Evolutionary conservation across 2,329 filamentous ascomycete genomes (phyloP).

Genomic region (Aspergillus tamarii): DNA sequence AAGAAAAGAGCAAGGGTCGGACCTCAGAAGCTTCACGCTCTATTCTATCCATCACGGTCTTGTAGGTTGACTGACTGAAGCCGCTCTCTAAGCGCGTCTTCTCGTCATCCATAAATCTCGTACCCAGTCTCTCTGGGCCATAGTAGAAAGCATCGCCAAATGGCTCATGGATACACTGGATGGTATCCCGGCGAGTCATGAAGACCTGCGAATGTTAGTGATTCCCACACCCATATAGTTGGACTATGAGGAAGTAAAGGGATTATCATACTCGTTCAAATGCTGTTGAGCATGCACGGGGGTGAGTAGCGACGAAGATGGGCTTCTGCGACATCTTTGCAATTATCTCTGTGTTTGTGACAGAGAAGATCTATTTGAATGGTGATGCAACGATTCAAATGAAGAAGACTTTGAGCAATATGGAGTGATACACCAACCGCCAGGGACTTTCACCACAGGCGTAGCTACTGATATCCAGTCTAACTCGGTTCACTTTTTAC

Average conservation of each 20-base stretch:
- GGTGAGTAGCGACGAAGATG: conserved; percentile 92
- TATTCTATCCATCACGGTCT: conserved; percentile 74
- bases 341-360: not conserved
- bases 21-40: conserved; percentile 75
- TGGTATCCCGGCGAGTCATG: conserved; percentile 84
- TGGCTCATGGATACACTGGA: conserved; percentile 89
- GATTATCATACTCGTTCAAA: conserved; percentile 79
- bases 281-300: conserved; percentile 91
- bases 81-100: conserved; percentile 47
- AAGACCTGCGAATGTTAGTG: conserved; percentile 68
- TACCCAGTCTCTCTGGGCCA: conserved; percentile 82
- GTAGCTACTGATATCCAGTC: conserved; percentile 19
- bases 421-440: conserved; percentile 20
- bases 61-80: conserved; percentile 49
- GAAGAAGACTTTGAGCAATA: not conserved
- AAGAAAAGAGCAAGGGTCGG: conserved; percentile 41
- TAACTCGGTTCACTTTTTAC: not conserved
- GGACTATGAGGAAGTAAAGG: not conserved
- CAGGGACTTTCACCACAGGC: conserved; percentile 27
- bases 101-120: conserved; percentile 75
- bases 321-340: conserved; percentile 71
- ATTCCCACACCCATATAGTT: not conserved
- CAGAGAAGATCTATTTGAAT: not conserved
- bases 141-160: conserved; percentile 98
- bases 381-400: not conserved